Base-by-base conservation (phyloP, 2,329 filamentous ascomycete genomes). In the Colletotrichum falcatum region DNA sequence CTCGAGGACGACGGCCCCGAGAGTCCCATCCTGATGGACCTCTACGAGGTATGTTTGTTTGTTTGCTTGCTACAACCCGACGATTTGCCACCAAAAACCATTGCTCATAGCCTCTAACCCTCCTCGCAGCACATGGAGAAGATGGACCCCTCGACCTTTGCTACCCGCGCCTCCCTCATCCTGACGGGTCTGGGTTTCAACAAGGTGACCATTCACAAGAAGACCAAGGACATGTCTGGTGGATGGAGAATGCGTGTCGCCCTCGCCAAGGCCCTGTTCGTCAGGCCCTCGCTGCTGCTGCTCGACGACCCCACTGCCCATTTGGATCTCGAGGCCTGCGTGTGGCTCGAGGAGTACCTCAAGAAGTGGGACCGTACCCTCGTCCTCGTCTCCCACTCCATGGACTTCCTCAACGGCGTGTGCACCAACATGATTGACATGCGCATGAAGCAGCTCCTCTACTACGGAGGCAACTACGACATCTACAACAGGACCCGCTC, bases 201-300 rank as follows among this genome's bases (percentile, higher is more conserved):
- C 91, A 98, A 98, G 88, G 85, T 84, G 76, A 99, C 97, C 66
- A 98, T 99, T 80, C 87, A 97, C 83, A 99, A 99, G 90, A 98
- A 97, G 91, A 99, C 97, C 78, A 99, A 98, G 90, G 97, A 99
- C 83, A 99, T 99, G 97, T 99, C 96, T 75, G 96, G 96, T 94
- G 96, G 96, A 77, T 99, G 96, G 96, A 91, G 95, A 88, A 99
- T 99, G 96, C 94, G 97, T 89, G 96, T 99, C 70, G 96, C 96
- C 68, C 91, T 99, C 72, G 96, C 89, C 81, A 98, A 98, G 88
- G 96, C 96, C 68, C 91, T 99, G 63, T 99, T 99, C 87, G 95
- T 99, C 85, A 97, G 97, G 89, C 96, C 97, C 44, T 96, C 94
- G 23, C 88, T 99, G 68, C 90, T 99, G 61, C 89, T 99, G 75